phyloP scores from a whole-genome alignment of 768 basidiomycete genomes.

The Mycena albidolilacea region DNA sequence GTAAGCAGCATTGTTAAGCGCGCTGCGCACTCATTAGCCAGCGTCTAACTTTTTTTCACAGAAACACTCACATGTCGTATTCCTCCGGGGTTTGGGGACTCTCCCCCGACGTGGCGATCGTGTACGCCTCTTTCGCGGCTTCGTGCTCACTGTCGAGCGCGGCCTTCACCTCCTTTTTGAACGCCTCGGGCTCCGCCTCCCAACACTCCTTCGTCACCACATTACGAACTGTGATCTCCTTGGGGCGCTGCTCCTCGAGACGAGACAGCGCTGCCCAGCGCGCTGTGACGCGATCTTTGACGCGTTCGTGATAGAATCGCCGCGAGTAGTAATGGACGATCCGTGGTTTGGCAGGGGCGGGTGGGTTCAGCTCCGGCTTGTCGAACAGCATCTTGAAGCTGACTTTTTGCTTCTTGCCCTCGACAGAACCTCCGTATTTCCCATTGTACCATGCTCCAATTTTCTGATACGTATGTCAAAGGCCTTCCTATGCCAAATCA shows the following conservation, averaged over 20 bases:
- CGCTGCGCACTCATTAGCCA: not conserved
- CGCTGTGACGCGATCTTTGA: not conserved
- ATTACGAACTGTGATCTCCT: not conserved
- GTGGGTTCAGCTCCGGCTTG: not conserved
- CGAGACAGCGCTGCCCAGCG: not conserved
- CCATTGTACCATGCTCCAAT: slow-evolving; percentile 13
- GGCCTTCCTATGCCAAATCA: too few species aligned
- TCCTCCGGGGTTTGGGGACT: not conserved
- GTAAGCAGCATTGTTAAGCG: slow-evolving; percentile 1
- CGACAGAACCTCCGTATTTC: not conserved
- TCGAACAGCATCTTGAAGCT: not conserved
- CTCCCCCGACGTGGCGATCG: not conserved
- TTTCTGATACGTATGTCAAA: not conserved
- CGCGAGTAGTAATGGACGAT: not conserved
- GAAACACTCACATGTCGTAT: not conserved
- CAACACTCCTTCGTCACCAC: not conserved
- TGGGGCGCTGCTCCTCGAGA: not conserved
- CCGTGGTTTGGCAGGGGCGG: not conserved
- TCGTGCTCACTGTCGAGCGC: not conserved
- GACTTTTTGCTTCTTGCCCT: not conserved
- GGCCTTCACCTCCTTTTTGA: not conserved
- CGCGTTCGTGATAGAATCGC: not conserved
- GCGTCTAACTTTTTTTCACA: not conserved
- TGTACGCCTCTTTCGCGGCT: not conserved
- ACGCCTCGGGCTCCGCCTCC: not conserved